These are phyloP conservation scores for Ogataea henricii DNA, from an alignment of 805 yeast species.

Conservation along the genomic window DNA sequence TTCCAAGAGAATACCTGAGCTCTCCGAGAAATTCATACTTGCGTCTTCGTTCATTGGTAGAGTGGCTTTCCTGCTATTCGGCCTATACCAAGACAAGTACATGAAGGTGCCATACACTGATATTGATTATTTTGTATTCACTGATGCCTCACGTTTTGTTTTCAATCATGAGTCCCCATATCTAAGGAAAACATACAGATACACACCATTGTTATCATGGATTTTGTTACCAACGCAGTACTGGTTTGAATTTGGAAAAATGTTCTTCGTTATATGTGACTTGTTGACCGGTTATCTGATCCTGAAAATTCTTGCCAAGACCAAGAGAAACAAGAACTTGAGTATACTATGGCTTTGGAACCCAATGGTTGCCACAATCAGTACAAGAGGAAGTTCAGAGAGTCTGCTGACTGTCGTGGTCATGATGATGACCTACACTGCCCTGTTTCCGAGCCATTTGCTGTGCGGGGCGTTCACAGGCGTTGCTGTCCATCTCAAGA, in stretches of 20 bases:
- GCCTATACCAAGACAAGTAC: conserved; percentile 80
- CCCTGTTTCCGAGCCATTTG: conserved; percentile 38
- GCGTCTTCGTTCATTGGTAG: conserved; percentile 41
- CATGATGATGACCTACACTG: conserved; percentile 54
- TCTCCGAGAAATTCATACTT: conserved; percentile 20
- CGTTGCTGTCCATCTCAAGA: conserved; percentile 80
- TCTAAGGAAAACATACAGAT: conserved; percentile 82
- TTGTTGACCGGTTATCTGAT: conserved; percentile 74
- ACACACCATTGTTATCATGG: conserved; percentile 92
- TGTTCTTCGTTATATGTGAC: conserved; percentile 76
- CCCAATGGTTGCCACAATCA: conserved; percentile 92
- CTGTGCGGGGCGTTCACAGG: conserved; percentile 62
- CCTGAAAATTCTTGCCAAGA: conserved; percentile 39
- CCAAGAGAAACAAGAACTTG: conserved; percentile 15
- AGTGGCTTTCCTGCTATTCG: conserved; percentile 68
- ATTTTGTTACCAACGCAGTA: conserved; percentile 66
- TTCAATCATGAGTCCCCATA: conserved; percentile 67
- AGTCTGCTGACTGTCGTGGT: conserved; percentile 81
- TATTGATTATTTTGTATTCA: conserved; percentile 89
- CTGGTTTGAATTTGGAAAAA: conserved; percentile 73
- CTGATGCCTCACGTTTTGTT: conserved; percentile 85
- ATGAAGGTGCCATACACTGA: conserved; percentile 89
- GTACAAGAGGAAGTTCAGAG: conserved; percentile 93
- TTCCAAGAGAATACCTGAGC: conserved; percentile 4
- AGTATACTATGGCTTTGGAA: conserved; percentile 75